phyloP scores from a whole-genome alignment of 208 protist genomes.

The Naegleria fowleri region DNA sequence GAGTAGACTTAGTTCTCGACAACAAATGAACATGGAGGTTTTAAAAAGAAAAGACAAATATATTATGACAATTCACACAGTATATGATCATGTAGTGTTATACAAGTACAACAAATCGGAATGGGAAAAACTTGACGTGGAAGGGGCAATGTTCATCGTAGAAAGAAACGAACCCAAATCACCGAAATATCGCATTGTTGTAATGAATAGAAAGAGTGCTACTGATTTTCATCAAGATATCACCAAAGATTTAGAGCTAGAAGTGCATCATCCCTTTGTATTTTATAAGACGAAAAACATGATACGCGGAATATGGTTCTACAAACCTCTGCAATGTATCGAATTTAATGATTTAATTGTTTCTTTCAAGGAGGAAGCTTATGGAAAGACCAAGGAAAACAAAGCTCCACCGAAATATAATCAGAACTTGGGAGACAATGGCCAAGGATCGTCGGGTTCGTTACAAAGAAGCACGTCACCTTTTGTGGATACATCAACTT shows the following conservation, averaged over 20 bases:
- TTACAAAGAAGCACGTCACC: too few relatives aligned
- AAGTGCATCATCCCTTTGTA: background rate
- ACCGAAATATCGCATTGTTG: background rate
- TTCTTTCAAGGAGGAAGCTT: background rate
- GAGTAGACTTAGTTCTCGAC: background rate
- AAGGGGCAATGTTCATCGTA: background rate
- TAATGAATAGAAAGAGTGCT: constrained; percentile 1
- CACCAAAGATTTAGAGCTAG: background rate
- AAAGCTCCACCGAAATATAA: too few relatives aligned
- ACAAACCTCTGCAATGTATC: background rate
- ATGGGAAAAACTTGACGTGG: background rate
- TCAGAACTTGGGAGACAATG: too few relatives aligned
- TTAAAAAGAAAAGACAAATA: constrained; percentile 3
- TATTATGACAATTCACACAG: background rate
- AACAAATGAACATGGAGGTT: constrained; percentile 4
- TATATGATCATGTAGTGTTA: background rate
- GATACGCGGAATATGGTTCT: background rate
- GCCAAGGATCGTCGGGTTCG: too few relatives aligned
- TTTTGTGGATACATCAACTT: too few relatives aligned
- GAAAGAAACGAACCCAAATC: background rate
- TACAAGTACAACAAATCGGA: background rate
- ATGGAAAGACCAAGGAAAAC: background rate
- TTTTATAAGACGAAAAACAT: background rate
- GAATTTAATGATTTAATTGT: background rate
- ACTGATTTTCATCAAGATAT: constrained; percentile 1